Evolutionary conservation across 1,284 basidiomycete species (phyloP).

Genomic region (Filobasidium uniguttulatum): DNA sequence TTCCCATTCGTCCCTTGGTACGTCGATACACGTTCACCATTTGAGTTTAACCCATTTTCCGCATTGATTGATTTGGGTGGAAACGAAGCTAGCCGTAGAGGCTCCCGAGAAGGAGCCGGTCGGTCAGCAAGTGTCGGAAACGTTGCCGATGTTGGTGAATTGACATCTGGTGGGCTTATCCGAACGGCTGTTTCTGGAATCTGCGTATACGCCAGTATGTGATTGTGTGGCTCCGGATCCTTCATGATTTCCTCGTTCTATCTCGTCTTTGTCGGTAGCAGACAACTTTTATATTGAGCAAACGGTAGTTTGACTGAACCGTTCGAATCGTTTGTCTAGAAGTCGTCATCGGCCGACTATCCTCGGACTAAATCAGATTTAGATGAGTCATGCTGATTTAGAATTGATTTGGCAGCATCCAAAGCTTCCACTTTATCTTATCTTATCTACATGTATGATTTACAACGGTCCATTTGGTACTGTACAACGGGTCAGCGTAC

Average conservation of each 20-base stretch:
- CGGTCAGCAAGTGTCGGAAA: neutral
- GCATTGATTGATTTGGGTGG: conserved; percentile 4
- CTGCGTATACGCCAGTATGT: conserved; percentile 12
- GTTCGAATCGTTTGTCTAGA: no score
- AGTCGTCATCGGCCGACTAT: no score
- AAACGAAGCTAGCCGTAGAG: conserved; percentile 12
- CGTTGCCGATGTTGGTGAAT: neutral
- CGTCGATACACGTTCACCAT: neutral
- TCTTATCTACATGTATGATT: neutral
- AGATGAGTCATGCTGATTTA: no score
- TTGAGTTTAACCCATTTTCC: no score
- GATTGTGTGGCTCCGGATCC: no score
- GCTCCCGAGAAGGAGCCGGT: neutral
- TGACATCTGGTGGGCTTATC: conserved; percentile 4
- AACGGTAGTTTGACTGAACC: no score
- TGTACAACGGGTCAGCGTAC: neutral
- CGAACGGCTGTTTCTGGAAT: conserved; percentile 11
- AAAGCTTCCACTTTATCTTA: neutral
- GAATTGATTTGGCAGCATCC: neutral
- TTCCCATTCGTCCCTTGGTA: conserved; percentile 1
- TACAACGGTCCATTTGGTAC: neutral
- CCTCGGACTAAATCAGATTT: no score
- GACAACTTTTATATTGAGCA: no score
- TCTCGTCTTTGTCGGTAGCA: no score
- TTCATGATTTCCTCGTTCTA: no score